Percentiles rank a stretch among this genome's conserved stretches.
Evolutionary conservation across 768 basidiomycete species (phyloP).

Genomic region (Tylopilus felleus): DNA sequence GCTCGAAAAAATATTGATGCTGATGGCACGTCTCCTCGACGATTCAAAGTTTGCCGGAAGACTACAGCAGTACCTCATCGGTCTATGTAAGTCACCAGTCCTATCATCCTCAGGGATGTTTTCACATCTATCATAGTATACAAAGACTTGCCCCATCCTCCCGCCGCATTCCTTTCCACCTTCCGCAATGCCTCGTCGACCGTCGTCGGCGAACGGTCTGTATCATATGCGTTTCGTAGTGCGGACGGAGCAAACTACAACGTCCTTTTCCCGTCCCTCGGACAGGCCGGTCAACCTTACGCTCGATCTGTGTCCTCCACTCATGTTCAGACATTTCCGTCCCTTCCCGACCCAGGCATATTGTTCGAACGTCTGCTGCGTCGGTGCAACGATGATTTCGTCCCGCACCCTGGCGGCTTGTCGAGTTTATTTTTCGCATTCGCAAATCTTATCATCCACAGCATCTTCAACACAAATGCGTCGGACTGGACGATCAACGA

Average conservation of each 20-base stretch:
- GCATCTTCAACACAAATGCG: conserved; percentile 58
- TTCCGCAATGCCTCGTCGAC: conserved; percentile 4
- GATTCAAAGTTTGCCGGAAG: conserved; percentile 28
- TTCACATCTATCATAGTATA: conserved; percentile 46
- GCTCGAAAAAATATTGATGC: conserved; percentile 60
- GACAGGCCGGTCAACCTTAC: conserved; percentile 61
- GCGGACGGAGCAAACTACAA: conserved; percentile 64
- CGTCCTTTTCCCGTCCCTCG: conserved; percentile 50
- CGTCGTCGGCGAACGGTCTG: conserved; percentile 3
- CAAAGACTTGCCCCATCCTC: conserved; percentile 79
- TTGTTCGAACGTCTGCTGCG: conserved; percentile 71
- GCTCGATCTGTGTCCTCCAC: conserved; percentile 61
- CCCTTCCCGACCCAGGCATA: conserved; percentile 61
- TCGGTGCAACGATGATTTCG: conserved; percentile 35
- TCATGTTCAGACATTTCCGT: conserved; percentile 38
- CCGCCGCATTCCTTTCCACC: conserved; percentile 46
- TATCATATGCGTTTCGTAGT: conserved; percentile 52
- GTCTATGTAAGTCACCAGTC: conserved; percentile 48
- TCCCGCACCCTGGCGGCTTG: conserved; percentile 63
- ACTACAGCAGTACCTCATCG: conserved; percentile 51
- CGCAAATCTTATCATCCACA: conserved; percentile 73
- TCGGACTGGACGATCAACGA: conserved; percentile 53
- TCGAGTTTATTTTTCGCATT: conserved; percentile 77
- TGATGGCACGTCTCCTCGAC: conserved; percentile 54
- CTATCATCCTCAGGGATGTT: not conserved